These are phyloP conservation scores for Zymoseptoria brevis DNA, from an alignment of 2,329 filamentous ascomycete genomes.

Conservation along the genomic window DNA sequence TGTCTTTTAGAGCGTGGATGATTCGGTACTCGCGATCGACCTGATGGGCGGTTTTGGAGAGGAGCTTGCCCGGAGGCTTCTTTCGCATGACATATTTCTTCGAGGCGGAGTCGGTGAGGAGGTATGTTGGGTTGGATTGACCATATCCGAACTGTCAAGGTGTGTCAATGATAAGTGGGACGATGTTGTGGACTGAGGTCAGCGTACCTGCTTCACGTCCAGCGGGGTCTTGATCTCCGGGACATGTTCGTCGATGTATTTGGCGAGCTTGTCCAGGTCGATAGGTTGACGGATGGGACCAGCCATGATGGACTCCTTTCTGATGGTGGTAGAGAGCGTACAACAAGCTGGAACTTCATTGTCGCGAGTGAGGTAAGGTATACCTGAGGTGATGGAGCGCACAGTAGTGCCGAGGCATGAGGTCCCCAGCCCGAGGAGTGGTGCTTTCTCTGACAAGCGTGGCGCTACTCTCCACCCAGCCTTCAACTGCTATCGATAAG, in stretches of 20 bases:
- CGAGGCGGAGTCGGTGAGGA: constrained; percentile 65
- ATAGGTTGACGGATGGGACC: constrained; percentile 85
- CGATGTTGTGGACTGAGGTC: background rate
- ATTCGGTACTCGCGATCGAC: constrained; percentile 94
- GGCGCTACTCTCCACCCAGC: background rate
- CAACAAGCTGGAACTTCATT: background rate
- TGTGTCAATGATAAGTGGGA: constrained; percentile 1
- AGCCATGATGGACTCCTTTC: constrained; percentile 52
- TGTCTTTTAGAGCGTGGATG: constrained; percentile 69
- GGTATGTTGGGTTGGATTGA: constrained; percentile 95
- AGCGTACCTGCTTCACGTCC: constrained; percentile 73
- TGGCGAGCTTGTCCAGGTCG: constrained; percentile 69
- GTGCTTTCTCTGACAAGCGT: background rate
- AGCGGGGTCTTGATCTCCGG: constrained; percentile 75
- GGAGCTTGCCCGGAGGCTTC: constrained; percentile 89
- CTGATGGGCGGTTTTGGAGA: constrained; percentile 90
- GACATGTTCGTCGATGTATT: constrained; percentile 69
- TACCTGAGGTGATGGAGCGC: background rate
- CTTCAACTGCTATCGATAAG: background rate
- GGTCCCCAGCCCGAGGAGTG: background rate
- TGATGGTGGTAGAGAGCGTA: background rate
- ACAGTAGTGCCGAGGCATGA: background rate
- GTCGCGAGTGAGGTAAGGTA: background rate
- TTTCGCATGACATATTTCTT: constrained; percentile 84
- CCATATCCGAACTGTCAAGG: constrained; percentile 77